phyloP scores from a whole-genome alignment of 2,329 filamentous ascomycete genomes.

The Pseudocercospora pini-densiflorae region DNA sequence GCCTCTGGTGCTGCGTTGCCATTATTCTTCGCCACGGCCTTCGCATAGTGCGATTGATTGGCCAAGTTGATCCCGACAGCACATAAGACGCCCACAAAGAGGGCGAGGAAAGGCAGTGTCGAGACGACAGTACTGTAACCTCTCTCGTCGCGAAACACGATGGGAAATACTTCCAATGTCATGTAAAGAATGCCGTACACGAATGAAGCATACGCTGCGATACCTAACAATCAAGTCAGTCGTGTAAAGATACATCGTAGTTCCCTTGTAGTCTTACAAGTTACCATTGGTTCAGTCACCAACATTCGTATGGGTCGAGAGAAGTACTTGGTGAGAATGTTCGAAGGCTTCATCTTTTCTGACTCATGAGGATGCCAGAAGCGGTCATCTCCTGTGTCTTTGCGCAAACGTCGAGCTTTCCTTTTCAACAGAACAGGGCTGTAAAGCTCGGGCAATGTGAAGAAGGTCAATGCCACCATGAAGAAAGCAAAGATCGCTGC shows the following conservation, averaged over 20 bases:
- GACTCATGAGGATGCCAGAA: slow-evolving; percentile 54
- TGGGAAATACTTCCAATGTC: slow-evolving; percentile 53
- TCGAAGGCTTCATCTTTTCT: slow-evolving; percentile 46
- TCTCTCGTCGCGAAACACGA: slow-evolving; percentile 51
- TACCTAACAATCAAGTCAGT: slow-evolving; percentile 3
- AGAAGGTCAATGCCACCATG: slow-evolving; percentile 34
- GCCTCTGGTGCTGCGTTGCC: slow-evolving; percentile 43
- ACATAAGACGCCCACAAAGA: slow-evolving; percentile 51
- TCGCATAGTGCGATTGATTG: slow-evolving; percentile 54
- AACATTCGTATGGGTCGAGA: slow-evolving; percentile 51
- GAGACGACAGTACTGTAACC: slow-evolving; percentile 49
- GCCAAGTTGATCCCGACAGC: slow-evolving; percentile 49
- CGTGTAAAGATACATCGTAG: slow-evolving; percentile 34
- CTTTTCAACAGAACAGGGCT: slow-evolving; percentile 45
- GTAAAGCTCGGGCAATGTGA: slow-evolving; percentile 48
- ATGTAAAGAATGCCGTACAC: slow-evolving; percentile 54
- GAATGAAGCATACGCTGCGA: slow-evolving; percentile 30
- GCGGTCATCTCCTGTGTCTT: slow-evolving; percentile 43
- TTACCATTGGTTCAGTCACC: slow-evolving; percentile 54
- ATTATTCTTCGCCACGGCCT: slow-evolving; percentile 43
- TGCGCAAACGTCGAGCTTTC: slow-evolving; percentile 45
- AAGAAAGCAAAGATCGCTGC: slow-evolving; percentile 47
- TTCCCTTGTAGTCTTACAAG: slow-evolving; percentile 43
- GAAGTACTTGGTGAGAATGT: slow-evolving; percentile 50
- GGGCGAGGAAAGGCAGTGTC: slow-evolving; percentile 44